Evolutionary conservation across 2,329 filamentous ascomycete species (phyloP).

Genomic region (Penicillium janthinellum): DNA sequence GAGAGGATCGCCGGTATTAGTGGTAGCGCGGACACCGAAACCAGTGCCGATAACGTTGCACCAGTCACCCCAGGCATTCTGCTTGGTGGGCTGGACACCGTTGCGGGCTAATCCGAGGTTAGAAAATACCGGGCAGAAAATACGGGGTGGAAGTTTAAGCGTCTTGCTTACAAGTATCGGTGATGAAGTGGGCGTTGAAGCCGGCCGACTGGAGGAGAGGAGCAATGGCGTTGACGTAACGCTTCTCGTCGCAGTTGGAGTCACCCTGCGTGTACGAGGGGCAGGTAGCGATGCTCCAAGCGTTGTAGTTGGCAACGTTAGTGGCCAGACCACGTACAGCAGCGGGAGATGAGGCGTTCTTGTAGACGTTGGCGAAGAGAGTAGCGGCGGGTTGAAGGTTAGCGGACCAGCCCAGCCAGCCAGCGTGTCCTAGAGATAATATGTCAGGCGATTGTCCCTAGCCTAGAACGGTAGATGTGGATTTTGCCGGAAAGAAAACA

Average conservation of each 20-base stretch:
- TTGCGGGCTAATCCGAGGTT: slow-evolving; percentile 52
- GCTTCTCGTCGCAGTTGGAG: slow-evolving; percentile 56
- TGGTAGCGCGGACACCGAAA: slow-evolving; percentile 64
- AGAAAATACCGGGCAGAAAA: not conserved
- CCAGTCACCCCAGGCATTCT: slow-evolving; percentile 65
- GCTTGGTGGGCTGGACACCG: slow-evolving; percentile 61
- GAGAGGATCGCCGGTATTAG: slow-evolving; percentile 61
- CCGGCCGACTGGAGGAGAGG: slow-evolving; percentile 52
- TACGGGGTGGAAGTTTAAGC: not conserved
- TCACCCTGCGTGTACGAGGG: slow-evolving; percentile 50
- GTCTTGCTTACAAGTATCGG: slow-evolving; percentile 50
- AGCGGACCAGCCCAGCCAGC: slow-evolving; percentile 66
- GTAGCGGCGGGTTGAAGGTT: slow-evolving; percentile 57
- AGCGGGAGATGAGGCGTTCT: slow-evolving; percentile 49
- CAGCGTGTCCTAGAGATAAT: slow-evolving; percentile 51
- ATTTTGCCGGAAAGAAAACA: not conserved
- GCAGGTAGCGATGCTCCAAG: slow-evolving; percentile 50
- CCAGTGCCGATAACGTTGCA: slow-evolving; percentile 67
- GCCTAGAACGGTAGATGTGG: not conserved
- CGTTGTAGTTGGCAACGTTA: slow-evolving; percentile 63
- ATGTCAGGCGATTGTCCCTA: not conserved
- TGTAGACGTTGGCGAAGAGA: slow-evolving; percentile 53
- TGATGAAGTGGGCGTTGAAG: slow-evolving; percentile 59
- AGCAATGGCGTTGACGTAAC: slow-evolving; percentile 54
- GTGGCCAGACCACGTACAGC: slow-evolving; percentile 57